Evolutionary conservation across 257 asterid genomes (phyloP).

Genomic region (Solanum clarkiae): DNA sequence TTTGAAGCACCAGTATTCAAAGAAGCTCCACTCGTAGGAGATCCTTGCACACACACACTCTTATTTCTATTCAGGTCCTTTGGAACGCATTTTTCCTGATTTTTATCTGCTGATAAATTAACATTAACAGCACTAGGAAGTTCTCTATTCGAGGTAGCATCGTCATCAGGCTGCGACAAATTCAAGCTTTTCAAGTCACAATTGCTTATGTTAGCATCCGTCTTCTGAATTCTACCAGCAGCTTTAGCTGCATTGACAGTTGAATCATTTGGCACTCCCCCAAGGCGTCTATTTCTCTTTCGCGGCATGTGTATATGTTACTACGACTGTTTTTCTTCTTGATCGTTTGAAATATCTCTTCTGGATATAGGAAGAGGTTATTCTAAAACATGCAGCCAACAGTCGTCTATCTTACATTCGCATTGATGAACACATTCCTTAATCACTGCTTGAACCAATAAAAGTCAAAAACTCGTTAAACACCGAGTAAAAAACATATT

Average conservation of each 20-base stretch:
- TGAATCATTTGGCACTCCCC: background rate
- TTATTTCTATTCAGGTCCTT: background rate
- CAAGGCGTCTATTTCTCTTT: background rate
- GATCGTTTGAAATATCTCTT: background rate
- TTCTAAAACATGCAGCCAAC: background rate
- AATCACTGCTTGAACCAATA: background rate
- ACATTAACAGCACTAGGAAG: background rate
- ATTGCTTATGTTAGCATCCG: background rate
- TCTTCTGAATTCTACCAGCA: constrained; percentile 5
- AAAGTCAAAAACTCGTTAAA: background rate
- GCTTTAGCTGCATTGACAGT: background rate
- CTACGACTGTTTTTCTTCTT: background rate
- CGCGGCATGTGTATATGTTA: background rate
- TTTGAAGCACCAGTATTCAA: background rate
- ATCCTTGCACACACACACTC: background rate
- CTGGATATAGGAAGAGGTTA: background rate
- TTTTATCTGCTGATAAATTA: background rate
- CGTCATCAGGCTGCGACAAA: background rate
- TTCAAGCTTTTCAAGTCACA: background rate
- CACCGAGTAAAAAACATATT: background rate
- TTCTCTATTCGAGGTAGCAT: background rate
- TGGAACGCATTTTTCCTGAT: background rate
- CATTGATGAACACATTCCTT: background rate
- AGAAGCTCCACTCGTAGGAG: background rate
- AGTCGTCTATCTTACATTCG: background rate